Evolutionary conservation across 75 land plant genomes (phyloP).

Genomic region (Larix kaempferi): DNA sequence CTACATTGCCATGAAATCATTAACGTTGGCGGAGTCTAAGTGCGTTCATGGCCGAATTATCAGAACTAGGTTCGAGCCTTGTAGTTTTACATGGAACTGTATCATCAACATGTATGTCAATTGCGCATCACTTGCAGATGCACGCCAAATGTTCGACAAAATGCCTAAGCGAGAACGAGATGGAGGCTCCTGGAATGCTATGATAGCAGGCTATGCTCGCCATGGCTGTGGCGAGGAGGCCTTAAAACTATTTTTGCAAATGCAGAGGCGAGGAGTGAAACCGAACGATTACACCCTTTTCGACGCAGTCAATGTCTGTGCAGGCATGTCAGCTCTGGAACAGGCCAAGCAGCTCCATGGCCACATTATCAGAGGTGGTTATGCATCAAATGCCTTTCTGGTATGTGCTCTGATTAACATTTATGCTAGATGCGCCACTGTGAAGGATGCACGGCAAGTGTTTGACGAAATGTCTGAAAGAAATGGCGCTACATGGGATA

Average conservation of each 20-base stretch:
- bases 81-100: no score
- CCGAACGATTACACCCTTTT: constrained; percentile 61
- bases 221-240: constrained; percentile 52
- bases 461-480: constrained; percentile 49
- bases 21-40: no score
- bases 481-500: constrained; percentile 74
- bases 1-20: no score
- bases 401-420: constrained; percentile 44
- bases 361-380: constrained; percentile 37
- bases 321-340: constrained; percentile 30
- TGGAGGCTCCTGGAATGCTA: constrained; percentile 42
- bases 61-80: no score
- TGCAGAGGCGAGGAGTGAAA: constrained; percentile 54
- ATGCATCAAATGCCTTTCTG: constrained; percentile 27
- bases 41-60: no score
- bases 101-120: no score
- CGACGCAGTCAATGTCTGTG: constrained; percentile 57
- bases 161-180: neutral
- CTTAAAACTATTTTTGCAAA: constrained; percentile 51
- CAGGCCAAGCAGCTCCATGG: constrained; percentile 62
- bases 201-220: constrained; percentile 63
- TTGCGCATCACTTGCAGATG: no score
- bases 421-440: constrained; percentile 37
- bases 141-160: no score
- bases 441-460: constrained; percentile 29